Evolutionary conservation across 1,284 basidiomycete species (phyloP), one percentile per base, ranked within the genome.

Genomic region (Somion occarium): DNA sequence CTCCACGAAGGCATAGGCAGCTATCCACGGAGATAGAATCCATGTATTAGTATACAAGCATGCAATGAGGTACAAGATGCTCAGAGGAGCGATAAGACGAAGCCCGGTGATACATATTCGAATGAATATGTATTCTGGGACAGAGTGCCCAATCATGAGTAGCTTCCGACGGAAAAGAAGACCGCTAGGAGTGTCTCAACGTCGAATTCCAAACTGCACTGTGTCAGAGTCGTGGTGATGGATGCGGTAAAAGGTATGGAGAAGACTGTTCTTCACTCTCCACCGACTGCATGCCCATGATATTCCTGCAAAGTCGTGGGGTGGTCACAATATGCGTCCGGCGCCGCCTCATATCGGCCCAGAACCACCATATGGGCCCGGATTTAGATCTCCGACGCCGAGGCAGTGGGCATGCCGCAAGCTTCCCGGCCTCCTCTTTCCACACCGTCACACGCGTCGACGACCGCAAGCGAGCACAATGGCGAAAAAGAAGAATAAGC

Each of bases 401-500:
- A 9, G 3, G 3, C 3, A 23, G 15, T 15, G 27, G 30, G 3
- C 23, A 5, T 15, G 46, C 22, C 37, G 37, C 46, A 24, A 38
- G 18, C n/a, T 24, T 48, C 20, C 22, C 9, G 46, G n/a, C 3
- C 44, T 25, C 44, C 49, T 39, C 49, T 46, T 22, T 22, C 49
- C 49, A 20, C 34, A 19, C 13, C 42, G 42, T 15, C 25, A 23
- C 46, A 18, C 39, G 20, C 24, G 27, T 42, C 11, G 12, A 13
- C 27, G 37, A 24, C 15, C 49, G 20, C 48, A 30, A n/a, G 25
- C 43, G 18, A 24, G 37, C 30, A 34, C 45, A 20, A 88, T 90
- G 87, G 84, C 78, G 24, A 90, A 89, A 71, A 90, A 89, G 71
- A 89, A 88, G 78, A 89, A 79, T 60, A 88, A 86, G 68, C 85